A percentile compares a stretch with the other conserved stretches of the same genome.
These are phyloP conservation scores for Phytopythium ostracodes DNA, from an alignment of 352 stramenopile species.

Conservation along the genomic window DNA sequence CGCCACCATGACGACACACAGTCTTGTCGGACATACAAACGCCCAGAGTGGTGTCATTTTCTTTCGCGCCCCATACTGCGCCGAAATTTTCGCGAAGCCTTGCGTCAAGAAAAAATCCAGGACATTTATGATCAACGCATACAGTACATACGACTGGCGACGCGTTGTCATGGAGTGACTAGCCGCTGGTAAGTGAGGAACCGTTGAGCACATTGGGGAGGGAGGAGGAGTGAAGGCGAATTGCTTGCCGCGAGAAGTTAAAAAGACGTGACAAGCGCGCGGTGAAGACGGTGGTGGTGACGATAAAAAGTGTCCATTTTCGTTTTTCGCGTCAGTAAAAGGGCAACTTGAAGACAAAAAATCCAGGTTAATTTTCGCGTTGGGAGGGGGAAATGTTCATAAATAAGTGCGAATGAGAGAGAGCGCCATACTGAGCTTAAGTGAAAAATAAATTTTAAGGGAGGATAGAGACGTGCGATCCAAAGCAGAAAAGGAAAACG, in stretches of 20 bases:
- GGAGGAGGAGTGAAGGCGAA: too few species aligned
- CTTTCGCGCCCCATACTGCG: background rate
- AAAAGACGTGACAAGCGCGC: too few species aligned
- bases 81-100: background rate
- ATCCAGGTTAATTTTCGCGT: slow-evolving; percentile 3
- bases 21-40: background rate
- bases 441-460: background rate
- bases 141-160: too few species aligned
- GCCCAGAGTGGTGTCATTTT: background rate
- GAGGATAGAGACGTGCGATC: background rate
- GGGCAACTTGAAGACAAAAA: background rate
- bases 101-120: slow-evolving; percentile 8
- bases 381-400: background rate
- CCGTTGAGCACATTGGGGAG: too few species aligned
- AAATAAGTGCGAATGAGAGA: background rate
- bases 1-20: background rate
- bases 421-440: background rate
- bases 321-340: background rate
- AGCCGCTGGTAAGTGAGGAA: too few species aligned
- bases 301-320: background rate
- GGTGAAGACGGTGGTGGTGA: too few species aligned
- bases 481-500: background rate
- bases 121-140: background rate
- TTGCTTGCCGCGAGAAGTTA: too few species aligned
- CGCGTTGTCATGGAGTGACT: too few species aligned